Conservation (phyloP, 495 filamentous ascomycete genomes). For the Coniosporium apollinis region DNA sequence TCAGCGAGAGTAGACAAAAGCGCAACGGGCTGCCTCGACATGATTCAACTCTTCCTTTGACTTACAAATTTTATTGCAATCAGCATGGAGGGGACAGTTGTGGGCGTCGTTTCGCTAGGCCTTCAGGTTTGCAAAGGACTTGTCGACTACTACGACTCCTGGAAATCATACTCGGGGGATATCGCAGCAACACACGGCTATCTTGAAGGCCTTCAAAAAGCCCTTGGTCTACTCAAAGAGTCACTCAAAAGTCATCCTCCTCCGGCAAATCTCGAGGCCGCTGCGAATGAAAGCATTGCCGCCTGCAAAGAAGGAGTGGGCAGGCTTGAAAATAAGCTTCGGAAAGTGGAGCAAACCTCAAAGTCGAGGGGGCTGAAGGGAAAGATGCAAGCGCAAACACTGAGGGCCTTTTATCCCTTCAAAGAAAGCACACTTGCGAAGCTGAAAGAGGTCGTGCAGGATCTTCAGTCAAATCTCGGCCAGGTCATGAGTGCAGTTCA, state of each 20-base stretch:
- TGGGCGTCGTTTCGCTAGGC: constrained; percentile 7
- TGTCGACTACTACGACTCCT: constrained; percentile 7
- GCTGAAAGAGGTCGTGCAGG: background rate
- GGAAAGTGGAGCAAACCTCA: background rate
- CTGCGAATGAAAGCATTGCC: background rate
- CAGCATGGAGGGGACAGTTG: too few species aligned
- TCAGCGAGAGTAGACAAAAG: too few species aligned
- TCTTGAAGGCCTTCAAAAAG: constrained; percentile 2
- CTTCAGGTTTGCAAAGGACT: constrained; percentile 9
- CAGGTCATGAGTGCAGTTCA: too few species aligned
- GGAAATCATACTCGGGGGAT: constrained; percentile 4
- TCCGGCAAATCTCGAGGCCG: background rate
- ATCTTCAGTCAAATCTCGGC: background rate
- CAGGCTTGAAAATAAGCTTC: constrained; percentile 1
- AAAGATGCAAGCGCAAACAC: background rate
- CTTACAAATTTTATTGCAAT: too few species aligned
- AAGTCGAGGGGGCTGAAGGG: background rate
- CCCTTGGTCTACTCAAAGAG: constrained; percentile 1
- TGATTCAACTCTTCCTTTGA: too few species aligned
- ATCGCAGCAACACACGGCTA: constrained; percentile 2
- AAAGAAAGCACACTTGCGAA: constrained; percentile 1
- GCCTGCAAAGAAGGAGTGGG: constrained; percentile 1
- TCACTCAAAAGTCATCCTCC: background rate
- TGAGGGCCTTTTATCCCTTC: constrained; percentile 3
- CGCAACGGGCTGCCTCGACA: too few species aligned